Percentiles rank a stretch among this genome's conserved stretches.
Evolutionary conservation across 208 protist genomes (phyloP).

Genomic region (Wallacemonas rigidus): DNA sequence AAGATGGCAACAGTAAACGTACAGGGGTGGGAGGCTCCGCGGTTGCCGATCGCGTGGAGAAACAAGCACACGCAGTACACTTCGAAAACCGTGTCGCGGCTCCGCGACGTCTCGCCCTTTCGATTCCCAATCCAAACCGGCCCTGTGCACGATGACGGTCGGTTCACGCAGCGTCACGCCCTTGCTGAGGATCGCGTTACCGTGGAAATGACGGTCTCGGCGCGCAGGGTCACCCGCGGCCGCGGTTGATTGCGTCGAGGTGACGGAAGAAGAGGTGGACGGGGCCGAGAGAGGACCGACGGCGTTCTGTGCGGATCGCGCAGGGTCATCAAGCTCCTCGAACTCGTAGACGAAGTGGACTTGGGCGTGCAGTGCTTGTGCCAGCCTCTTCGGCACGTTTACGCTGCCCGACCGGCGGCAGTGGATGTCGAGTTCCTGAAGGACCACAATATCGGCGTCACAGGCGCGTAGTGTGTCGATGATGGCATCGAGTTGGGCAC

Average conservation of each 20-base stretch:
- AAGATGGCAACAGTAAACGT: constrained; percentile 83
- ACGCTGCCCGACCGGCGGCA: constrained; percentile 65
- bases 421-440: constrained; percentile 86
- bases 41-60: constrained; percentile 33
- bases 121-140: constrained; percentile 58
- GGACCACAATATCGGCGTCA: constrained; percentile 65
- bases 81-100: constrained; percentile 62
- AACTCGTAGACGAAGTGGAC: constrained; percentile 83
- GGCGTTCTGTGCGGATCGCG: constrained; percentile 37
- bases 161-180: constrained; percentile 37
- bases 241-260: background rate
- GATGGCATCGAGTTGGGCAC: constrained; percentile 57
- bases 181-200: constrained; percentile 73
- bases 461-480: constrained; percentile 43
- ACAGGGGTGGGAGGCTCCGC: constrained; percentile 42
- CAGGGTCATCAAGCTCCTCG: constrained; percentile 55
- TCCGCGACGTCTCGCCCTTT: constrained; percentile 37
- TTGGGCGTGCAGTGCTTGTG: constrained; percentile 54
- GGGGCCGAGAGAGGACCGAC: constrained; percentile 53
- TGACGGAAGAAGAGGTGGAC: background rate
- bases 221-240: background rate
- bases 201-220: constrained; percentile 66
- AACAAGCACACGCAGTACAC: constrained; percentile 50
- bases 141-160: constrained; percentile 45
- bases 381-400: constrained; percentile 66